Percentiles rank a stretch among this genome's conserved stretches.
phyloP scores from a whole-genome alignment of 164 flowering plant species.

The Kingdonia uniflora region DNA sequence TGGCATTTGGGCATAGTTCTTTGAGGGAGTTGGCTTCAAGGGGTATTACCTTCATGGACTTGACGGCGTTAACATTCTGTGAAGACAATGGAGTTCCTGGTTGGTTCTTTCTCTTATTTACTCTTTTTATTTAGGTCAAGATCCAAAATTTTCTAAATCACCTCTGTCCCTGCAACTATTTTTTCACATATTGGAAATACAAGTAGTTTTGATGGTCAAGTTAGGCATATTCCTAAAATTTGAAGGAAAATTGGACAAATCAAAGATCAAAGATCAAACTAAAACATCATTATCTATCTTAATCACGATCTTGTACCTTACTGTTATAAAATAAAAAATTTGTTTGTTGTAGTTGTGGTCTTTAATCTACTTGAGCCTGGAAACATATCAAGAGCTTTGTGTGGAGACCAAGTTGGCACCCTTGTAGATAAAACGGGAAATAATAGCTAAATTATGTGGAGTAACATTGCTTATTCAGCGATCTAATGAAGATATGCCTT shows the following conservation, averaged over 20 bases:
- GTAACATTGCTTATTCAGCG: no score
- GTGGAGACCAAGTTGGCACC: conserved; percentile 83
- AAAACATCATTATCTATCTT: not conserved
- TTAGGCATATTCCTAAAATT: not conserved
- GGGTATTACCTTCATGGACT: conserved; percentile 56
- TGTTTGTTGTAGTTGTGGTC: conserved; percentile 47
- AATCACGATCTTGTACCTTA: not conserved
- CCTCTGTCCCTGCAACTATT: not conserved
- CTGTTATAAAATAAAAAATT: not conserved
- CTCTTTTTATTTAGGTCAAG: not conserved
- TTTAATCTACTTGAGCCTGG: conserved; percentile 84
- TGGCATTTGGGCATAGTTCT: conserved; percentile 52
- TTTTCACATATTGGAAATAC: not conserved
- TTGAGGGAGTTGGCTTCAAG: conserved; percentile 63
- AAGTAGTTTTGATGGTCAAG: no score
- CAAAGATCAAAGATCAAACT: not conserved
- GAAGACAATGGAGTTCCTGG: conserved; percentile 87
- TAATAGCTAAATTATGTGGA: no score
- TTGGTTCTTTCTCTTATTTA: conserved; percentile 18
- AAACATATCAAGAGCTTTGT: conserved; percentile 77
- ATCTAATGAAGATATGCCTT: no score
- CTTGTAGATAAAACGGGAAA: conserved; percentile 67
- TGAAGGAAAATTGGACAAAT: not conserved
- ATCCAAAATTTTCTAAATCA: not conserved
- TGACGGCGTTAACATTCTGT: conserved; percentile 68